Evolutionary conservation across 495 filamentous ascomycete species (phyloP).

Genomic region (Penicillium argentinense): DNA sequence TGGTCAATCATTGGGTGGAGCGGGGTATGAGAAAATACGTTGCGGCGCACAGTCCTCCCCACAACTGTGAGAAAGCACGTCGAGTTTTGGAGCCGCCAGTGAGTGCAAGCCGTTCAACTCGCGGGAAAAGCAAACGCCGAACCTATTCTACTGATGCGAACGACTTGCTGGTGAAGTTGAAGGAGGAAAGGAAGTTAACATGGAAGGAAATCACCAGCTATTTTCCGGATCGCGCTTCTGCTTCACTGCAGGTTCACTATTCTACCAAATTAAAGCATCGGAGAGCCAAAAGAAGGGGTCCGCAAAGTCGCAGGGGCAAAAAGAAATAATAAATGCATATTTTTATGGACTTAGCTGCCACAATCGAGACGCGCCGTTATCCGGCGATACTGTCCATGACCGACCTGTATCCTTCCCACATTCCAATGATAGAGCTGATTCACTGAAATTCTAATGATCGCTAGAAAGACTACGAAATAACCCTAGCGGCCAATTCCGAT

Average conservation of each 20-base stretch:
- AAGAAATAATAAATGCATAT: no score
- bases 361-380: no score
- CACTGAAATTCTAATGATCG: no score
- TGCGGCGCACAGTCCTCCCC: neutral
- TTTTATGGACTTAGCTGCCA: no score
- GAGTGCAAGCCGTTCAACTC: neutral
- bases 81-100: neutral
- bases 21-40: neutral
- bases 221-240: conserved; percentile 9
- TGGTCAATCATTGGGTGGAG: neutral
- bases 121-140: conserved; percentile 2
- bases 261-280: conserved; percentile 18
- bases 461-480: no score
- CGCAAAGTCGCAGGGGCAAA: no score
- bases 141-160: conserved; percentile 11
- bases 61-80: neutral
- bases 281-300: no score
- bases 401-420: no score
- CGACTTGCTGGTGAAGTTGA: conserved; percentile 14
- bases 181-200: conserved; percentile 12
- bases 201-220: conserved; percentile 11
- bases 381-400: no score
- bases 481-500: no score
- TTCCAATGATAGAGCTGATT: no score
- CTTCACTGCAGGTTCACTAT: conserved; percentile 15